Evolutionary conservation across 2,329 filamentous ascomycete genomes (phyloP).

Genomic region (Sclerotinia trifoliorum): DNA sequence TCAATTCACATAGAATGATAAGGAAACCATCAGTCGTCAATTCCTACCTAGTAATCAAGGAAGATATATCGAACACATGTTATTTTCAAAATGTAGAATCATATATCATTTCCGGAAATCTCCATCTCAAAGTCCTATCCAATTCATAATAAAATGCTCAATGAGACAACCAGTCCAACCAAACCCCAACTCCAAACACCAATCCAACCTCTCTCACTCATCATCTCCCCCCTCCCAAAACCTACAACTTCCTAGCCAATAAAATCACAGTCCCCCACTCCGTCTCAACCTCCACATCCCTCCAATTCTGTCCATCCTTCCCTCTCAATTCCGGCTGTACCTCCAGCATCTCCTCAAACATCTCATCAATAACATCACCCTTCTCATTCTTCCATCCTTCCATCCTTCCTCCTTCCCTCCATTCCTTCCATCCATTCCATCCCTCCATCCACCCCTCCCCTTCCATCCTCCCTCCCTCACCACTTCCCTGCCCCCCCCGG

Average conservation of each 20-base stretch:
- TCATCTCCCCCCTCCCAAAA: too few species aligned
- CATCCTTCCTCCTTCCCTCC: constrained; percentile 42
- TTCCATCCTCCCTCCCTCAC: constrained; percentile 47
- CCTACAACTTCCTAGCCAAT: constrained; percentile 49
- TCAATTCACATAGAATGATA: too few species aligned
- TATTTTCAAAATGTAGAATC: too few species aligned
- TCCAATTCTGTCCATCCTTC: constrained; percentile 48
- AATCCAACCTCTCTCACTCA: not conserved
- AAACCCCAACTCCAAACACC: not conserved
- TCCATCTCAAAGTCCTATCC: too few species aligned
- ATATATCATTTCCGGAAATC: too few species aligned
- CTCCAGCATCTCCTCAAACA: constrained; percentile 58
- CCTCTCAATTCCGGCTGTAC: constrained; percentile 54
- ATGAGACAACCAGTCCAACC: too few species aligned
- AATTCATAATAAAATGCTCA: too few species aligned
- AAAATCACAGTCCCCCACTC: constrained; percentile 63
- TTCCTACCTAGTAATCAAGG: too few species aligned
- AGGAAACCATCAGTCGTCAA: too few species aligned
- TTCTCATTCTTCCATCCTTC: constrained; percentile 48
- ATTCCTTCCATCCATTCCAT: constrained; percentile 45
- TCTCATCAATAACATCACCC: constrained; percentile 61
- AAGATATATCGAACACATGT: too few species aligned
- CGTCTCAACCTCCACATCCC: constrained; percentile 53
- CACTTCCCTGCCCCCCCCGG: constrained; percentile 46
- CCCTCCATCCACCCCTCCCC: constrained; percentile 59